Evolutionary conservation across 331 rosid genomes (phyloP), one percentile per base, ranked within the genome.

Genomic region (Erythrophleum ivorense): DNA sequence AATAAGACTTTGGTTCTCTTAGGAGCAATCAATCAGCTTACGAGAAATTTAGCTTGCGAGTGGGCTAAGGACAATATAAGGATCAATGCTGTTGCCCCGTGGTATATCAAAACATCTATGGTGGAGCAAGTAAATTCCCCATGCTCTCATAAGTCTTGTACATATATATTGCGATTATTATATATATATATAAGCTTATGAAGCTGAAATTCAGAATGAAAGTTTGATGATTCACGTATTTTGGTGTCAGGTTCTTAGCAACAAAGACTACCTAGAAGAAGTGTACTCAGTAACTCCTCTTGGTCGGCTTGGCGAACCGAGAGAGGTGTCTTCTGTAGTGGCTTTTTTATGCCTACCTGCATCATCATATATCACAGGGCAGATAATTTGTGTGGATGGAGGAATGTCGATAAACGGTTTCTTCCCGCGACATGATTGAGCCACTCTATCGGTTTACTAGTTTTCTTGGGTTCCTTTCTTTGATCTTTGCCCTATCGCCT

Each of bases 301-400:
- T 40, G 82, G 84, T 41, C 83, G 88, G 1, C 38, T 75, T 0
- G 88, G 86, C 16, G 87, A 86, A 73, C 83, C 88, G 9, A 75
- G 48, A 13, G 90, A 89, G 63, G 87, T 86, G 13, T 86, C 88
- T 0, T 67, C 90, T 0, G 31, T 84, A 52, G 83, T 89, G 67
- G 88, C 87, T 18, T 89, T 86, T 73, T 73, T 84, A 1, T 89
- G 88, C 85, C 59, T 86, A n/a, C 89, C 90, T 7, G 87, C 90
- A 43, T 83, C 90, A 15, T 84, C 88, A 29, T 88, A 88, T 78
- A 80, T 86, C 60, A 89, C 84, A 7, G 87, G 88, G n/a, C 90
- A 86, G 53, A 83, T 70, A n/a, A 82, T 88, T 18, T 74, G 82
- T 57, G 78, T 88, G 43, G 90, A 89, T 59, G 90, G 90, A 65